Base-by-base conservation (phyloP, 768 basidiomycete genomes). In the Coprinopsis sp. region DNA sequence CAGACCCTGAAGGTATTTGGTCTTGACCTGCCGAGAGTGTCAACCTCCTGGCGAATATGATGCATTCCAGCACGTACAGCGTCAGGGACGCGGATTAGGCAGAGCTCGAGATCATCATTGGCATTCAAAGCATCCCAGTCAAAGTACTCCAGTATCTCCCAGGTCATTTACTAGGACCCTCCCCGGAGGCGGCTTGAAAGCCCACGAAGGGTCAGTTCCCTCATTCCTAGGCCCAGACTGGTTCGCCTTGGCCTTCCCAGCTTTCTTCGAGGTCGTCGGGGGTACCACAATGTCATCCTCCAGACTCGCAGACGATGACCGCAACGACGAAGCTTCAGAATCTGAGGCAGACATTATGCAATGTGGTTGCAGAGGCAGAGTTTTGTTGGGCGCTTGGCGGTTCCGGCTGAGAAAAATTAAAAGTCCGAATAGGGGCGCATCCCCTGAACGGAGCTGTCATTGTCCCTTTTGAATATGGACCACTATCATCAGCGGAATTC, bases 31-130 rank as follows among this genome's bases (percentile, higher is more conserved):
- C n/a, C n/a, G n/a, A n/a, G n/a, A 33, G 48, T 12, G 29, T 49
- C 11, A 3, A 44, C 29, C 49, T 19, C 7, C 30, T 40, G 19
- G 4, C 51, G 24, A 37, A 45, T 37, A 33, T 6, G 13, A 39
- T 24, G 29, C 16, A 14, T 23, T 36, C 40, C n/a, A n/a, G n/a
- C n/a, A 68, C 83, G 49, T 58, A 88, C 87, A 30, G 72, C 72
- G 11, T 82, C 78, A 19, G 87, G 87, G 13, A 80, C 75, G 10
- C 87, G 76, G 28, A 89, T 73, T 11, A 87, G 64, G 78, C 85
- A 88, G 7, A 90, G 54, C 53, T 90, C 86, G 8, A 78, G 55
- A 49, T 87, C 76, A 22, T 82, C 72, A 40, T 75, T 63, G 2
- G 71, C 56, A 10, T 76, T 69, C 4, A 90, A 50, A 5, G 67